Percentiles rank a stretch among this genome's conserved stretches.
phyloP scores from a whole-genome alignment of 164 flowering plant genomes.

The Cinnamomum micranthum region DNA sequence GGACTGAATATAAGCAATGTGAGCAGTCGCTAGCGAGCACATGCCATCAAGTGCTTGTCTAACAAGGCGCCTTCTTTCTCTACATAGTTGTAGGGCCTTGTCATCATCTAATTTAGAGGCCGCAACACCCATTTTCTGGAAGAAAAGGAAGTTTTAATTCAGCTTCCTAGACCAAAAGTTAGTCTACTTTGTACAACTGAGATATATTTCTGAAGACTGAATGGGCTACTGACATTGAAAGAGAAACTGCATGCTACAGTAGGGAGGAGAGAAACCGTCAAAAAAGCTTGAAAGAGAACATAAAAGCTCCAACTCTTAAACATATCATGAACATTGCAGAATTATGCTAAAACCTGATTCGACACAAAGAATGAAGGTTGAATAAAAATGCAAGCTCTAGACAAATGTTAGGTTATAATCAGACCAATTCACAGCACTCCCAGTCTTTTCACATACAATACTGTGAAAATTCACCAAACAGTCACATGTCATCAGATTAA shows the following conservation, averaged over 20 bases:
- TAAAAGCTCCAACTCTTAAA: no score
- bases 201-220: not conserved
- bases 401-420: not conserved
- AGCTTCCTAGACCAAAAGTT: not conserved
- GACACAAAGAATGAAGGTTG: no score
- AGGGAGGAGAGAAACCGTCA: no score
- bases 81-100: constrained; percentile 76
- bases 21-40: constrained; percentile 77
- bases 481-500: not conserved
- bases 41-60: constrained; percentile 86
- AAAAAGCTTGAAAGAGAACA: no score
- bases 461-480: not conserved
- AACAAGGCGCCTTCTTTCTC: constrained; percentile 83
- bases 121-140: constrained; percentile 59
- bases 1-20: constrained; percentile 68
- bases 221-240: no score
- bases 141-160: not conserved
- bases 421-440: not conserved
- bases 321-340: no score
- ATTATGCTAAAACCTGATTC: no score
- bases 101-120: constrained; percentile 81
- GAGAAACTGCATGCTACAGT: no score
- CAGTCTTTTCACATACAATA: not conserved
- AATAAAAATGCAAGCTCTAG: not conserved
- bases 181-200: not conserved